Evolutionary conservation across 2,329 filamentous ascomycete species (phyloP), one percentile per base, ranked within the genome.

Genomic region (Colletotrichum incanum): DNA sequence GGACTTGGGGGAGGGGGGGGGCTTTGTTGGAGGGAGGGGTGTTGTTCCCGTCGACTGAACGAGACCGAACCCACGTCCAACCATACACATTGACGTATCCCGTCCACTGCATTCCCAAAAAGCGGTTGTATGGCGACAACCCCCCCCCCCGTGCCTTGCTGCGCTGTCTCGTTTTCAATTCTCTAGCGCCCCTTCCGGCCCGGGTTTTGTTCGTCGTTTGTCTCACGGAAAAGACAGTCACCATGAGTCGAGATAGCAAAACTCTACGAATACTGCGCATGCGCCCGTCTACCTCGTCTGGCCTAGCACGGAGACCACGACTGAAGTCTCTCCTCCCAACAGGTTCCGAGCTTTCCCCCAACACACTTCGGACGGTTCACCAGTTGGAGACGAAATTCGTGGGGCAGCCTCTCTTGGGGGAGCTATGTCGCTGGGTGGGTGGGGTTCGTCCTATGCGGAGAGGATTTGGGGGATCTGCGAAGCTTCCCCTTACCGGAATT

Each of bases 201-300:
- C 69, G 69, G 69, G n/a, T 72, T 72, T 68, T 68, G 65, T 52
- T 72, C 69, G 69, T 72, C 52, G 20, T 39, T 54, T 72, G 69
- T 72, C 65, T 72, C 65, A 56, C 16, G 18, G 23, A 34, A 28
- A 28, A 43, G 23, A 23, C 16, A 16, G 47, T 12, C n/a, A 49
- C 28, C 7, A 18, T 20, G n/a, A 60, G 39, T 60, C 26, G 26
- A 14, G 52, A 2, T 5, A 9, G 11, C 34, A 37, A 37, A 37
- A 37, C 34, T 37, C 34, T 37, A 37, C 34, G 34, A 31, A 45
- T 23, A 20, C 14, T 50, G 45, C 47, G 41, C 68, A 67, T 67
- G 50, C 64, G 56, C 49, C 54, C 41, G 20, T 41, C 56, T 71
- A n/a, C 64, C 64, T 18, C 50, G 64, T 62, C 56, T 16, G 64